Percentiles rank a stretch among this genome's conserved stretches.
phyloP scores from a whole-genome alignment of 2,329 filamentous ascomycete species.

The Myriosclerotinia curreyana region DNA sequence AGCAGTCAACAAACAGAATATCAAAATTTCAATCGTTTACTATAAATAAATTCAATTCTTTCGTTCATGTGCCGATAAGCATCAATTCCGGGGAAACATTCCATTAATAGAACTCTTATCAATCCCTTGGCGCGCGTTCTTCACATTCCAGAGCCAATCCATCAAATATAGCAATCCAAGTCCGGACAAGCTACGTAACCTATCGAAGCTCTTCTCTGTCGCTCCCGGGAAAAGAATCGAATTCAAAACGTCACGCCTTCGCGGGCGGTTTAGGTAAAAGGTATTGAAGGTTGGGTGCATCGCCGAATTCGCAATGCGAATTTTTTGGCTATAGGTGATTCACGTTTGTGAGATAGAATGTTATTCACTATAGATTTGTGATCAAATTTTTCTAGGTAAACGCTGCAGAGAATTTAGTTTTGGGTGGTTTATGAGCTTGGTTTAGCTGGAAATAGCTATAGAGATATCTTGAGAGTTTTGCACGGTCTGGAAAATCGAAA shows the following conservation, averaged over 20 bases:
- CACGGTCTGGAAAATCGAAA: background rate
- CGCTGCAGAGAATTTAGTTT: background rate
- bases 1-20: background rate
- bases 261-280: constrained; percentile 3
- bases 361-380: background rate
- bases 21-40: background rate
- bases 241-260: background rate
- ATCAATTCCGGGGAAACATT: background rate
- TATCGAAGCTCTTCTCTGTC: constrained; percentile 9
- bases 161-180: constrained; percentile 1
- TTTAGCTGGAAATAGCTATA: background rate
- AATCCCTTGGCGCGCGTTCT: background rate
- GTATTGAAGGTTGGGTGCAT: background rate
- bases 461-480: background rate
- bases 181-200: background rate
- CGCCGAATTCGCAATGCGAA: constrained; percentile 9
- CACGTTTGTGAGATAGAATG: background rate
- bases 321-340: background rate
- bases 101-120: constrained; percentile 9
- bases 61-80: constrained; percentile 1
- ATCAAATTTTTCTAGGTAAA: background rate
- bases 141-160: constrained; percentile 16
- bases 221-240: background rate
- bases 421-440: background rate
- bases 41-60: background rate